These are phyloP conservation scores for Artemisia tridentata DNA, from an alignment of 129 eudicot species.

Conservation along the genomic window DNA sequence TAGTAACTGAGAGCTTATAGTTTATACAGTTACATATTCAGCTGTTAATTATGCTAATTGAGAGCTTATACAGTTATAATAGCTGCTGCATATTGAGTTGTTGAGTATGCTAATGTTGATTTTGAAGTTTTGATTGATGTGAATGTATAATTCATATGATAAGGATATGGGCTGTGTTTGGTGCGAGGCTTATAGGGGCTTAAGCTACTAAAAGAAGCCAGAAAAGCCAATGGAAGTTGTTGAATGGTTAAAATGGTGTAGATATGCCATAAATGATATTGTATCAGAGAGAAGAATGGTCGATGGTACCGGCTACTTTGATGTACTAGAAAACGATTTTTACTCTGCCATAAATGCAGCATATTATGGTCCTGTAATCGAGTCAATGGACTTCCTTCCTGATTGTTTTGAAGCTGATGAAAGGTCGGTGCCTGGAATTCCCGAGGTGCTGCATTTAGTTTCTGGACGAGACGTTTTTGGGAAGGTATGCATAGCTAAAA, in stretches of 20 bases:
- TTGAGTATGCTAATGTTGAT: no score
- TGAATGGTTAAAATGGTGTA: slow-evolving; percentile 92
- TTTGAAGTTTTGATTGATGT: no score
- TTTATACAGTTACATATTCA: no score
- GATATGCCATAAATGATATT: slow-evolving; percentile 69
- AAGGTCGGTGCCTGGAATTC: slow-evolving; percentile 62
- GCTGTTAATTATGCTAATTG: no score
- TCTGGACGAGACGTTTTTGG: slow-evolving; percentile 91
- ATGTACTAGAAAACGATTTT: slow-evolving; percentile 69
- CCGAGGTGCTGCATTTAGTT: slow-evolving; percentile 85
- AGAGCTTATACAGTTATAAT: no score
- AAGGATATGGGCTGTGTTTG: no score
- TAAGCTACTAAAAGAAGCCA: no score
- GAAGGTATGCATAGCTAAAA: slow-evolving; percentile 61
- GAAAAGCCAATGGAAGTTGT: slow-evolving; percentile 81
- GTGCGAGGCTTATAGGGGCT: no score
- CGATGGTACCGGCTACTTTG: slow-evolving; percentile 75
- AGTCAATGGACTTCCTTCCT: slow-evolving; percentile 77
- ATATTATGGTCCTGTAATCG: slow-evolving; percentile 79
- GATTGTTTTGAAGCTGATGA: slow-evolving; percentile 92
- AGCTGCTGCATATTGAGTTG: no score
- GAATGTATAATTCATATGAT: no score
- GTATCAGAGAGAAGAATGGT: slow-evolving; percentile 58
- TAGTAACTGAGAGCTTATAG: no score
- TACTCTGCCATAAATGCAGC: slow-evolving; percentile 85